These are phyloP conservation scores for Neonectria sp. DNA, from an alignment of 2,329 filamentous ascomycete genomes.

Conservation along the genomic window DNA sequence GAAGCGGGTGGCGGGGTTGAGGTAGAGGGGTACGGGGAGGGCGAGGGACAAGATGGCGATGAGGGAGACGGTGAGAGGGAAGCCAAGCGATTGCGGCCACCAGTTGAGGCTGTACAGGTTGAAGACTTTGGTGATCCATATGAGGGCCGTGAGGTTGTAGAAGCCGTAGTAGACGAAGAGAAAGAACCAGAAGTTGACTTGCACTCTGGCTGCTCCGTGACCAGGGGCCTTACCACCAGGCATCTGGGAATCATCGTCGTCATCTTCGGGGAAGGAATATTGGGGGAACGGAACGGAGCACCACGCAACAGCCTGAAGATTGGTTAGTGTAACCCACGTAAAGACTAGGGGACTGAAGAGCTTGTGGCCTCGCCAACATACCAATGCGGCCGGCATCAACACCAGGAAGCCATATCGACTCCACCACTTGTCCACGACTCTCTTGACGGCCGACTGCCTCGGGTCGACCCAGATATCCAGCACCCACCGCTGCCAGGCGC, in stretches of 20 bases:
- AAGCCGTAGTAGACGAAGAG: slow-evolving; percentile 79
- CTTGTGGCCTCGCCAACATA: slow-evolving; percentile 52
- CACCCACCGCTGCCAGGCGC: slow-evolving; percentile 55
- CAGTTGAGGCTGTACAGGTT: slow-evolving; percentile 81
- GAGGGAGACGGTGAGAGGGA: slow-evolving; percentile 73
- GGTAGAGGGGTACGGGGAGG: slow-evolving; percentile 73
- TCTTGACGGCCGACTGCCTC: slow-evolving; percentile 70
- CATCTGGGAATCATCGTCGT: slow-evolving; percentile 51
- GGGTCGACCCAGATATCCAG: slow-evolving; percentile 74
- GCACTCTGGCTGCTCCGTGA: slow-evolving; percentile 74
- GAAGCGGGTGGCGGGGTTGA: slow-evolving; percentile 66
- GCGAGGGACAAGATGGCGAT: slow-evolving; percentile 74
- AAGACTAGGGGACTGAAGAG: neutral
- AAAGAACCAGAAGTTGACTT: slow-evolving; percentile 81
- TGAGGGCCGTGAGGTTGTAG: slow-evolving; percentile 76
- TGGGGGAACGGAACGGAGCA: slow-evolving; percentile 77
- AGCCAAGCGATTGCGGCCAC: slow-evolving; percentile 77
- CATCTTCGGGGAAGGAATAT: slow-evolving; percentile 66
- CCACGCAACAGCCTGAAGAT: slow-evolving; percentile 71
- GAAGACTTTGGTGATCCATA: slow-evolving; percentile 81
- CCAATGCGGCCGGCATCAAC: slow-evolving; percentile 72
- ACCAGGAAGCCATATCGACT: slow-evolving; percentile 73
- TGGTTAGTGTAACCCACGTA: slow-evolving; percentile 20
- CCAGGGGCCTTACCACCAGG: slow-evolving; percentile 65
- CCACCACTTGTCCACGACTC: slow-evolving; percentile 75